Evolutionary conservation across 1,139 yeast species (phyloP), one percentile per base, ranked within the genome.

Genomic region (Suhomyces bokatorum): DNA sequence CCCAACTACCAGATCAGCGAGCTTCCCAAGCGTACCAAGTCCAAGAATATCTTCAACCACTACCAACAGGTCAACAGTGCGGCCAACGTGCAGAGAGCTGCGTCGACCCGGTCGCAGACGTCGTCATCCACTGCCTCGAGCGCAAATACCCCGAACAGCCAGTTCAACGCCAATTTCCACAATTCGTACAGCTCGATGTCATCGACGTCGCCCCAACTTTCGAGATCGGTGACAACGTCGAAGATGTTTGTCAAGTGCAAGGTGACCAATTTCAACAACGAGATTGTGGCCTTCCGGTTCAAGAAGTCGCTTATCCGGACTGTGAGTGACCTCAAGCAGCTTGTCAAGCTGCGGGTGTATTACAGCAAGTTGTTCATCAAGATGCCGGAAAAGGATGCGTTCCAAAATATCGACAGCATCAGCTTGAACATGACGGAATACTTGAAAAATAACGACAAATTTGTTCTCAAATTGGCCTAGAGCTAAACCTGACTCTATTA

Each of bases 331-430:
- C 63, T 71, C 45, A 70, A 70, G 49, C 49, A 46, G 11, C 45
- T 62, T 32, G 48, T 70, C 7, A 57, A 57, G 37, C 62, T 58
- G 41, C 66, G 64, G 50, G 48, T 67, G 6, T 58, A 56, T 30
- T 69, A 58, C 46, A 58, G 53, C 17, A 62, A 62, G 35, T 56
- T 70, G 40, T 63, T 54, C 42, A 63, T 70, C 34, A 59, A 61
- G 39, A 50, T 66, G 35, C 67, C 68, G 1, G 56, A 59, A 40
- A 49, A 50, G 39, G 58, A 57, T 6, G 53, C 51, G 34, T 67
- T 53, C 47, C 64, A 62, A 37, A 58, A 59, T 34, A 58, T 68
- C 16, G 73, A 68, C 41, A 51, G 51, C n/a, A 51, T 62, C 14
- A 55, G 54, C 15, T 55, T 63, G 32, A 60, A 63, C 35, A 49